These are phyloP conservation scores for Jatropha curcas DNA, from an alignment of 345 rosid species.

Conservation along the genomic window DNA sequence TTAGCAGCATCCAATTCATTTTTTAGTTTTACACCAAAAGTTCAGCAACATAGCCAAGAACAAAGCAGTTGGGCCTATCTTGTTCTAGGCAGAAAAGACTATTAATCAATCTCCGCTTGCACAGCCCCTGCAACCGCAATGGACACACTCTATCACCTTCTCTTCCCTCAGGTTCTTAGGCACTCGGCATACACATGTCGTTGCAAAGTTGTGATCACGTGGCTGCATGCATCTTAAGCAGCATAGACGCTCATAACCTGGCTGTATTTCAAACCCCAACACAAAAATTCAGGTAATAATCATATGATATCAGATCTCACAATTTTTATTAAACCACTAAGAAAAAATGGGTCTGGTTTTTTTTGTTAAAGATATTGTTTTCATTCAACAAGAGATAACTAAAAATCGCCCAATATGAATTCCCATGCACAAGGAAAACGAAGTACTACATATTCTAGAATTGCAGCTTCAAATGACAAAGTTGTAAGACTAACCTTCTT, in stretches of 20 bases:
- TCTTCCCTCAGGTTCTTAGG: slow-evolving; percentile 84
- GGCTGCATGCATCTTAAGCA: slow-evolving; percentile 90
- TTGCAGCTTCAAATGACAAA: neutral
- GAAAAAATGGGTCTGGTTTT: neutral
- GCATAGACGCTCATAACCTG: slow-evolving; percentile 80
- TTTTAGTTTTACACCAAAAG: neutral
- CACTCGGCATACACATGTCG: slow-evolving; percentile 87
- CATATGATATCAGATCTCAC: neutral
- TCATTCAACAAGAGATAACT: neutral
- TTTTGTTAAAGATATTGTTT: neutral
- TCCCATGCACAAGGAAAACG: neutral
- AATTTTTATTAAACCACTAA: neutral
- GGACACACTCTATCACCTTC: slow-evolving; percentile 80
- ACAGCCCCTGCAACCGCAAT: slow-evolving; percentile 86
- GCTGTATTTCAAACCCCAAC: slow-evolving; percentile 42
- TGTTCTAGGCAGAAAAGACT: neutral
- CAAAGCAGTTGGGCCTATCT: neutral
- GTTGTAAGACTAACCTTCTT: slow-evolving; percentile 46
- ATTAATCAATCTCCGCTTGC: slow-evolving; percentile 66
- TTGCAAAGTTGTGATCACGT: slow-evolving; percentile 81
- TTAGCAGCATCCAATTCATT: neutral
- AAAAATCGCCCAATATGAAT: neutral
- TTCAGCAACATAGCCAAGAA: neutral
- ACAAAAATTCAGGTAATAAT: neutral
- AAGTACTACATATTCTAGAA: neutral